A percentile compares a stretch with the other conserved stretches of the same genome.
These are phyloP conservation scores for Quercus dentata DNA, from an alignment of 306 rosid genomes.

Conservation along the genomic window DNA sequence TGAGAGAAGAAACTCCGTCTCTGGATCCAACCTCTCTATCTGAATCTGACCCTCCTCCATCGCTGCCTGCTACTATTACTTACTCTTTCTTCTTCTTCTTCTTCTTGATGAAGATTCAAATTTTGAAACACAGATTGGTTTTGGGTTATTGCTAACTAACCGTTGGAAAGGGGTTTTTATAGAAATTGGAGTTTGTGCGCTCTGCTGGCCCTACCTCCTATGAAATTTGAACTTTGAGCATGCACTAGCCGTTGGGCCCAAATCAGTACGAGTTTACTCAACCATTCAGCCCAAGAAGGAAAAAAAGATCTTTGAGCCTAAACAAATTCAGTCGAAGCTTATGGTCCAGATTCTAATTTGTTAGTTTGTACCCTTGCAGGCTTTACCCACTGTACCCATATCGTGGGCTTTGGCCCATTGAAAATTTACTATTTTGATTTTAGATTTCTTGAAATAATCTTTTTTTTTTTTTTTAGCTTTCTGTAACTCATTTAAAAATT, in stretches of 20 bases:
- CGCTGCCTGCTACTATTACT: neutral
- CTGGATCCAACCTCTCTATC: constrained; percentile 51
- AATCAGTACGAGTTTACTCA: neutral
- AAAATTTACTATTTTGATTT: no score
- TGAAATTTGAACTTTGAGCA: neutral
- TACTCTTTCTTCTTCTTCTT: constrained; percentile 21
- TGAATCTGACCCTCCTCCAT: constrained; percentile 5
- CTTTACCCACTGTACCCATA: neutral
- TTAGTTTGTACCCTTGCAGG: no score
- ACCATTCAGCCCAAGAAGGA: neutral
- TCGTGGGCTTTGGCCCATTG: neutral
- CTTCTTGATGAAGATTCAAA: constrained; percentile 9
- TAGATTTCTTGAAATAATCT: no score
- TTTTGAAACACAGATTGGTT: neutral
- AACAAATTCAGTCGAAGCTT: no score
- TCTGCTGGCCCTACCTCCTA: neutral
- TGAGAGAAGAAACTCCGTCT: constrained; percentile 69
- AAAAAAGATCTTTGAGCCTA: neutral
- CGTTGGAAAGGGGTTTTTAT: neutral
- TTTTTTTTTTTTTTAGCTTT: no score
- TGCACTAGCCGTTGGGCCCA: neutral
- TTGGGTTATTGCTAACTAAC: neutral
- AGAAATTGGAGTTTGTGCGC: neutral
- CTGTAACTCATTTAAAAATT: no score
- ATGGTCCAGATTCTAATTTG: no score